Conservation (phyloP, 257 asterid species). For the Gentiana macrophylla region DNA sequence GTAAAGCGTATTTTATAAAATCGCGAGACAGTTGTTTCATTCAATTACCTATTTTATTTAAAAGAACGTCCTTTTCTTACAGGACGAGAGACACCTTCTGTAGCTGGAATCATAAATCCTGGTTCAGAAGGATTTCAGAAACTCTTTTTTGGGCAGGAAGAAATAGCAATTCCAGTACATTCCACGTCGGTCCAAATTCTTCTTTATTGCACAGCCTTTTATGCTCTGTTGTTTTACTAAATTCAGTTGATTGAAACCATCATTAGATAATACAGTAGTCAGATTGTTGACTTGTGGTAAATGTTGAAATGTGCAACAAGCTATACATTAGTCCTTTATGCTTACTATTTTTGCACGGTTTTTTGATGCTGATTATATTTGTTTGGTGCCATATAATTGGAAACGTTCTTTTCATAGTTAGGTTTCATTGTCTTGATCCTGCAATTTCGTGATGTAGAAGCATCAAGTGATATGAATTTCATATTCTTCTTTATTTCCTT, state of each 20-base stretch:
- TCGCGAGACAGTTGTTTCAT: constrained; percentile 1
- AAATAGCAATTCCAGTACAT: constrained; percentile 81
- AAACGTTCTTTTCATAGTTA: constrained; percentile 2
- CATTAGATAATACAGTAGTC: neutral
- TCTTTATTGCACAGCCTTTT: constrained; percentile 2
- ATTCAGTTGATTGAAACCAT: constrained; percentile 1
- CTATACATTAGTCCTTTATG: too few species aligned
- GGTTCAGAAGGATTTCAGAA: constrained; percentile 92
- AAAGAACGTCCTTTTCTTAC: constrained; percentile 24
- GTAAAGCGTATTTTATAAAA: constrained; percentile 1
- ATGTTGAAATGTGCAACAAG: neutral
- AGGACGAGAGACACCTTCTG: constrained; percentile 98
- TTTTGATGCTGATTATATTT: neutral
- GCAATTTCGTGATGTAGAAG: too few species aligned
- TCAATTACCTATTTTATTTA: constrained; percentile 3
- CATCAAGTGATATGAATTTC: too few species aligned
- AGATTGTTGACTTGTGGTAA: neutral
- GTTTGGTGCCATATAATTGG: too few species aligned
- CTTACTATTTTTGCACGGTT: too few species aligned
- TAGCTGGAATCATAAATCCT: constrained; percentile 84
- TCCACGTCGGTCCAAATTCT: constrained; percentile 43
- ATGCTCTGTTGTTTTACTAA: neutral
- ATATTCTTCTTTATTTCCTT: too few species aligned
- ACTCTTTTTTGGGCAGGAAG: too few species aligned
- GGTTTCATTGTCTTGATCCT: neutral